phyloP scores from a whole-genome alignment of 2,329 filamentous ascomycete species.

The Fusarium sp. region DNA sequence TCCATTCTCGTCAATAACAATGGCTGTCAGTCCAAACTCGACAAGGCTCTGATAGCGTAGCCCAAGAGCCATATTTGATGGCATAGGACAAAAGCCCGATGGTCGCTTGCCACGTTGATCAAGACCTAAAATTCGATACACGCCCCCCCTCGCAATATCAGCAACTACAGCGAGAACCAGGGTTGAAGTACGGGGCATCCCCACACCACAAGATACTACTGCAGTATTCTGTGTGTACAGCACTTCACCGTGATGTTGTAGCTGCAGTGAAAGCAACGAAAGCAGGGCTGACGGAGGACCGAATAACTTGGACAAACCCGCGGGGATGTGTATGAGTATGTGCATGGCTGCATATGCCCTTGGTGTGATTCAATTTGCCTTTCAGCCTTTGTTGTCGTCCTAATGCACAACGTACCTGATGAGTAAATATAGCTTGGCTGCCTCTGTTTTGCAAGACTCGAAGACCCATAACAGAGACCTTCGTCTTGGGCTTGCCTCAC shows the following conservation, averaged over 20 bases:
- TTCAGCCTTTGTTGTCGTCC: slow-evolving; percentile 27
- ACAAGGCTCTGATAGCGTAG: slow-evolving; percentile 1
- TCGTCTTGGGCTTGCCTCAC: neutral
- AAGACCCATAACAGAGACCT: neutral
- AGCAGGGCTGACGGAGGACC: slow-evolving; percentile 36
- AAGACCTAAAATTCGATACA: slow-evolving; percentile 39
- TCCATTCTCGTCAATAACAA: neutral
- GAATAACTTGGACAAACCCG: slow-evolving; percentile 32
- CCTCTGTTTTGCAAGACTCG: neutral
- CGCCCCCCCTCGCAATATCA: slow-evolving; percentile 35
- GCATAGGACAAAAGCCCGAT: slow-evolving; percentile 30
- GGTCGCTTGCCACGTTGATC: slow-evolving; percentile 52
- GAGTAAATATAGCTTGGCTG: slow-evolving; percentile 18
- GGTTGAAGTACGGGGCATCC: slow-evolving; percentile 37
- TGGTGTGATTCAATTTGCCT: slow-evolving; percentile 29
- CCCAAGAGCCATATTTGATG: slow-evolving; percentile 5
- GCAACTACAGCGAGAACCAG: slow-evolving; percentile 32
- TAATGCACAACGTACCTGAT: slow-evolving; percentile 21
- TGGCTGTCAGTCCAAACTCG: neutral
- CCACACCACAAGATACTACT: slow-evolving; percentile 43
- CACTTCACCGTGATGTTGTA: slow-evolving; percentile 35
- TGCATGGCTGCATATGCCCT: slow-evolving; percentile 29
- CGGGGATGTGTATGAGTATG: slow-evolving; percentile 29
- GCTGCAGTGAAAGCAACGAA: slow-evolving; percentile 30
- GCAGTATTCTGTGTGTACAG: slow-evolving; percentile 33